Percentiles rank a stretch among this genome's conserved stretches.
Evolutionary conservation across 257 asterid genomes (phyloP).

Genomic region (Solanum gracilifrons): DNA sequence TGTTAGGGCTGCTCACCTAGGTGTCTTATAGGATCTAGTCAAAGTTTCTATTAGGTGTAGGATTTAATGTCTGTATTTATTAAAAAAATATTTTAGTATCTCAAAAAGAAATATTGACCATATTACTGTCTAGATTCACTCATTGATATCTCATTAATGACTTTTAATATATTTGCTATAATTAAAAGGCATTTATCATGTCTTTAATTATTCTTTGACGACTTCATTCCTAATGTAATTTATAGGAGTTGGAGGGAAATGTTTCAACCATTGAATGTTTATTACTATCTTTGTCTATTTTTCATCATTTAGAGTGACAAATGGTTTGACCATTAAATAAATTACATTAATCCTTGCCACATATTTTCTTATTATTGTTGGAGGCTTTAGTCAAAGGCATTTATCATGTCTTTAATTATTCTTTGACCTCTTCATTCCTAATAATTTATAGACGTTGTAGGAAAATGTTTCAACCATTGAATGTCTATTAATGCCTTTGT

Average conservation of each 20-base stretch:
- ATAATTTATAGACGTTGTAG: no score
- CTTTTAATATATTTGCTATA: no score
- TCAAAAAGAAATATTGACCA: neutral
- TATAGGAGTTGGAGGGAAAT: neutral
- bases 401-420: neutral
- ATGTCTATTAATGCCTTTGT: no score
- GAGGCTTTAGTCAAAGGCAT: neutral
- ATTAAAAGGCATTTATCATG: no score
- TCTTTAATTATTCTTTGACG: neutral
- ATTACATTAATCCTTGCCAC: neutral
- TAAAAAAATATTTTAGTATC: no score
- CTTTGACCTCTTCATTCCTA: neutral
- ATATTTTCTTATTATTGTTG: no score
- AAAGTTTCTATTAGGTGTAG: neutral
- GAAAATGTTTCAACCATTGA: no score
- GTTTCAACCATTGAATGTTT: neutral
- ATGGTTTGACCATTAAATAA: neutral
- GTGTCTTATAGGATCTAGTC: neutral
- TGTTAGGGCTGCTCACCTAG: neutral
- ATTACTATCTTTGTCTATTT: no score
- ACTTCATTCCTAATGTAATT: neutral
- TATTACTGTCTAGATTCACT: no score
- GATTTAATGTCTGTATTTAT: neutral
- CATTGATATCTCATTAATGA: neutral
- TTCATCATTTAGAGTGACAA: neutral